Evolutionary conservation across 1,284 basidiomycete genomes (phyloP), one percentile per base, ranked within the genome.

Genomic region (Trametes versicolor): DNA sequence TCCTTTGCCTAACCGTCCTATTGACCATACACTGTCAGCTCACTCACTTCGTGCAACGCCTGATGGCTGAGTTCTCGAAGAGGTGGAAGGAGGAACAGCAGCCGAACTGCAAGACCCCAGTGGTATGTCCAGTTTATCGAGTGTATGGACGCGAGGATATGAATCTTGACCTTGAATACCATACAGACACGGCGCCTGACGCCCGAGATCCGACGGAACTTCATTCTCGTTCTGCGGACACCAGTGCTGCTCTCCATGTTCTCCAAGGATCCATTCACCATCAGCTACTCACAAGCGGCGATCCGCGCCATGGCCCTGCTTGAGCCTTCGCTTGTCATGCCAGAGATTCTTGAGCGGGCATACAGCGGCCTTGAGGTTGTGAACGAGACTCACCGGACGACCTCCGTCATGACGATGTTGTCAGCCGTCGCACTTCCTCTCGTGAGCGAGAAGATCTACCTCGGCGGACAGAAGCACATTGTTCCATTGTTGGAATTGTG

Each of bases 201-300:
- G 0, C 86, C 88, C 6, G 81, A 83, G 25, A 97, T 99, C 73
- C 91, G 93, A 63, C 88, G 87, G 59, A 88, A 91, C 29, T 96
- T 99, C 73, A 95, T 98, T 25, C 82, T 83, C 27, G 90, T 87
- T 48, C 84, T 99, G 48, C 88, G 94, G 47, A 97, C 95, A 0
- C 94, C 97, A 10, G 93, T 95, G 1, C 82, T 99, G 39, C 86
- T 99, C 15, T 90, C 95, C 25, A 98, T 99, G 92, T 99, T 99
- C 79, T 91, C 95, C 57, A 98, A 99, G 78, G 94, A 94, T 70
- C 79, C 87, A 2, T 72, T 89, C 4, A 86, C 88, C 34, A 87
- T 90, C 73, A 84, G 84, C 41, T 89, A 86, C 74, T 87, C 92
- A 8, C 92, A 94, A 74, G 85, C 85, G 25, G 84, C 92, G 17